Evolutionary conservation across 345 rosid genomes (phyloP).

Genomic region (Psidium guajava): DNA sequence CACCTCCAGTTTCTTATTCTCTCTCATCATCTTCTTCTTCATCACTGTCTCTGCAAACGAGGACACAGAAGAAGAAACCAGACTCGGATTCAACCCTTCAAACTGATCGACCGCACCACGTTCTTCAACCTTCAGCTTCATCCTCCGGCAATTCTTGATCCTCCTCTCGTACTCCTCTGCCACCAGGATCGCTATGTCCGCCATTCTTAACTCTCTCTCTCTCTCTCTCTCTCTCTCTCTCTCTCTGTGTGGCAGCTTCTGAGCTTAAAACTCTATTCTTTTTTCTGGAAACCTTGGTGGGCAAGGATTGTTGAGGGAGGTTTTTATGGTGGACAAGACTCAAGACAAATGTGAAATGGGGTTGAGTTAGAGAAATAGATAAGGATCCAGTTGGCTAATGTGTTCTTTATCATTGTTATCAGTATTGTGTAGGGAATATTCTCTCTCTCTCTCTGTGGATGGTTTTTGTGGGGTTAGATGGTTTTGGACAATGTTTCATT

Average conservation of each 20-base stretch:
- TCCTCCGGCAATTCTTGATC: slow-evolving; percentile 7
- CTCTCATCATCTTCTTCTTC: background rate
- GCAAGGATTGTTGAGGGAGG: background rate
- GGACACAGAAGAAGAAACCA: background rate
- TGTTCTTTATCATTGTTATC: background rate
- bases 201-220: slow-evolving; percentile 12
- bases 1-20: background rate
- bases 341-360: background rate
- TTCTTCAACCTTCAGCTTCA: background rate
- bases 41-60: background rate
- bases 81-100: background rate
- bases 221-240: background rate
- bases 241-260: background rate
- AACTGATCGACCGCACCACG: background rate
- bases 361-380: background rate
- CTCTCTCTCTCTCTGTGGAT: background rate
- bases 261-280: background rate
- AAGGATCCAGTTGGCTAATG: background rate
- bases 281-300: background rate
- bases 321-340: background rate
- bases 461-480: background rate
- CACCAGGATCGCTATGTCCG: slow-evolving; percentile 54
- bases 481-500: background rate
- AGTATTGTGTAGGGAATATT: background rate
- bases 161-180: slow-evolving; percentile 59